Evolutionary conservation across 192 early-diverging fungal genomes (phyloP), one percentile per base, ranked within the genome.

Genomic region (Linnemannia exigua): DNA sequence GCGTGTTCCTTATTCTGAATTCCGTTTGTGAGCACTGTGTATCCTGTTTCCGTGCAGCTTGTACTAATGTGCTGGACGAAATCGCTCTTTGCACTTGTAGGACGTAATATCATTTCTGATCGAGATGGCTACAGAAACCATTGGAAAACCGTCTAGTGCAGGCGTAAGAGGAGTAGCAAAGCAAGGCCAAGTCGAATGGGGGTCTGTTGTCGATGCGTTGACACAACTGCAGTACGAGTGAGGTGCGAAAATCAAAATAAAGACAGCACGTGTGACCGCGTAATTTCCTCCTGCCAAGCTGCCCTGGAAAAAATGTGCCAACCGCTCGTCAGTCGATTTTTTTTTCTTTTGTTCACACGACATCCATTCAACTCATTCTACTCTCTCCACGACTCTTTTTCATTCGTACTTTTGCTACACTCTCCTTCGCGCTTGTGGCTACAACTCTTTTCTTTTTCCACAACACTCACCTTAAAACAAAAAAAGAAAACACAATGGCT

Each of bases 401-500:
- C 0, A 6, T n/a, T 54, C 22, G 5, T n/a, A n/a, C 0, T 54
- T 28, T 12, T 7, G n/a, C 14, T 63, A 9, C 7, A 58, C n/a
- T 63, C 51, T 20, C 51, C 9, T 28, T 61, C 20, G 25, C 20
- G 22, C n/a, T n/a, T n/a, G n/a, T n/a, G n/a, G n/a, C 7, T 11
- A 25, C 52, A 54, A 5, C 22, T 25, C 25, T 54, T 54, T 54
- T 41, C 6, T 38, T 52, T 44, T 75, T 79, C 67, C 76, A 46
- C 70, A 37, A 58, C 28, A 75, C 48, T 46, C 47, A 50, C 25
- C 15, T 15, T 41, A 68, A 63, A 63, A 31, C 35, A 69, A 73
- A 47, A 28, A 70, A 71, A n/a, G 38, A 70, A 37, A 82, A 33
- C 17, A 78, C 17, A 31, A 91, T 92, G 91, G 91, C 87, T 51